Conservation (phyloP, 768 basidiomycete genomes). For the Leccinum pellstonianum region DNA sequence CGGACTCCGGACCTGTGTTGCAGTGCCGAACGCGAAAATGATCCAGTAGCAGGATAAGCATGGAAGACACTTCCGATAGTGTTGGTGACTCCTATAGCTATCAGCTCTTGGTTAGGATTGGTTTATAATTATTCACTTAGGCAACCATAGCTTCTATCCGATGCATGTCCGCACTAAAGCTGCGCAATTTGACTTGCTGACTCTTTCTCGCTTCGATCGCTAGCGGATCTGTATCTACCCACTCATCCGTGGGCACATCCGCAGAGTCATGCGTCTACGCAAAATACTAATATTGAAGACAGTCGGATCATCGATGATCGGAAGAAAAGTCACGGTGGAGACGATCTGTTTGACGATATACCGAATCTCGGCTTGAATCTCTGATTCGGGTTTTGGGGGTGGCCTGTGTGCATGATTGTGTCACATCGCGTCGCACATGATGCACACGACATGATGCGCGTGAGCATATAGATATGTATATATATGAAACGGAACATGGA, state of each 20-base stretch:
- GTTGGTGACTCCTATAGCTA: too few relatives aligned
- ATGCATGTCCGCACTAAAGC: constrained; percentile 97
- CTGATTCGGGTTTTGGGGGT: constrained; percentile 71
- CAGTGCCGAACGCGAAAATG: neutral
- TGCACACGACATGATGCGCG: neutral
- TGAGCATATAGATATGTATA: neutral
- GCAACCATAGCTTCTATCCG: constrained; percentile 98
- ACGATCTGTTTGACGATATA: constrained; percentile 99
- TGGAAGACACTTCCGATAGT: too few relatives aligned
- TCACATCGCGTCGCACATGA: constrained; percentile 76
- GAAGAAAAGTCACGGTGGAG: constrained; percentile 93
- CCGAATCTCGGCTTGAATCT: constrained; percentile 96
- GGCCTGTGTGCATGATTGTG: constrained; percentile 33
- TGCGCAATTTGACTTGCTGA: constrained; percentile 91
- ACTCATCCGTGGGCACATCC: constrained; percentile 88
- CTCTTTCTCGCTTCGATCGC: constrained; percentile 92
- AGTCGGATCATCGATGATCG: constrained; percentile 90
- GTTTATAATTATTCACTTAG: constrained; percentile 38
- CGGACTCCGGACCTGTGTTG: neutral
- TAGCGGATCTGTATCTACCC: constrained; percentile 93
- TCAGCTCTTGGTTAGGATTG: too few relatives aligned
- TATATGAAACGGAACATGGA: constrained; percentile 4
- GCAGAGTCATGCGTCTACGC: constrained; percentile 93
- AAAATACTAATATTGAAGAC: constrained; percentile 87
- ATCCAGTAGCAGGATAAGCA: too few relatives aligned